These are phyloP conservation scores for Rubus parviflorus DNA, from an alignment of 306 rosid genomes.

Conservation along the genomic window DNA sequence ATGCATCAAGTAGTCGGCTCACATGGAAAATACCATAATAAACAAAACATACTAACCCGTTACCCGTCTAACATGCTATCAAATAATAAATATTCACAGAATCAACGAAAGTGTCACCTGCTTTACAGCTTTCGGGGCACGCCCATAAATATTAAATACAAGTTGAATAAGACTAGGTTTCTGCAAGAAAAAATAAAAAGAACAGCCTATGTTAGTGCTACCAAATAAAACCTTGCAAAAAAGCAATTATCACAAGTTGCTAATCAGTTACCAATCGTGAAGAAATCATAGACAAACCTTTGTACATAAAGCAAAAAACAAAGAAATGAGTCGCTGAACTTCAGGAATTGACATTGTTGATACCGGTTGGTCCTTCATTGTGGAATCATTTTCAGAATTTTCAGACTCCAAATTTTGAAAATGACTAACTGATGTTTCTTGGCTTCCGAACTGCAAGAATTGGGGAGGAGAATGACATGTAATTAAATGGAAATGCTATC, in stretches of 20 bases:
- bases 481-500: background rate
- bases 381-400: slow-evolving; percentile 56
- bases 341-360: slow-evolving; percentile 66
- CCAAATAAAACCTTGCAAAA: slow-evolving; percentile 13
- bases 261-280: slow-evolving; percentile 3
- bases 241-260: slow-evolving; percentile 7
- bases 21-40: background rate
- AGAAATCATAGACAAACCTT: slow-evolving; percentile 60
- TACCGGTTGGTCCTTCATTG: slow-evolving; percentile 36
- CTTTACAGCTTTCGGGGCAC: slow-evolving; percentile 67
- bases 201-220: slow-evolving; percentile 16
- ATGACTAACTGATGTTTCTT: slow-evolving; percentile 52
- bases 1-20: background rate
- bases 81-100: background rate
- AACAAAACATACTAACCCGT: background rate
- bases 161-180: slow-evolving; percentile 84
- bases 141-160: slow-evolving; percentile 71
- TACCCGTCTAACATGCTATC: background rate
- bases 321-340: slow-evolving; percentile 79
- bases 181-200: slow-evolving; percentile 44
- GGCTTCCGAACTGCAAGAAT: slow-evolving; percentile 60
- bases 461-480: background rate
- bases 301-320: slow-evolving; percentile 86
- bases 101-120: slow-evolving; percentile 55
- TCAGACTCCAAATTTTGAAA: slow-evolving; percentile 59